Evolutionary conservation across 192 early-diverging fungal species (phyloP), one percentile per base, ranked within the genome.

Genomic region (Rhizophagus sp.): DNA sequence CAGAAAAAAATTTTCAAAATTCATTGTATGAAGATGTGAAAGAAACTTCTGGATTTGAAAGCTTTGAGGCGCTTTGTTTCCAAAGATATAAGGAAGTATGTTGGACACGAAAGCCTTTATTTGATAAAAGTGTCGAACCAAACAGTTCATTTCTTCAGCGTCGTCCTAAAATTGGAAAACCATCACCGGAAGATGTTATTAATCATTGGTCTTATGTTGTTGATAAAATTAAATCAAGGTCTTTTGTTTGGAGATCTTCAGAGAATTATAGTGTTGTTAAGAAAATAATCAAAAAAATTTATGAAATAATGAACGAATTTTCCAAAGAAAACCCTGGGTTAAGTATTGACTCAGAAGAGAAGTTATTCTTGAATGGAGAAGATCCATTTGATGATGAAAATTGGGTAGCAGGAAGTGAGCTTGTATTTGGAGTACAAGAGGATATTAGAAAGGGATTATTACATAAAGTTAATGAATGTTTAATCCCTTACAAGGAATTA

Each of bases 331-430:
- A 0, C 8, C 8, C 13, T 24, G 5, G 7, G n/a, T 11, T 62
- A 36, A 34, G 50, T 12, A 34, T 27, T 8, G 3, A 57, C 17
- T 0, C 22, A 19, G 30, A 52, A 1, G 33, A 24, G 2, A 75
- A 52, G 22, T 62, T 75, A 62, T 75, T 75, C 34, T 75, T 75
- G 34, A 75, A 75, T 62, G 50, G 13, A 7, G 73, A 75, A 44
- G 73, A 75, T 75, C 73, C 52, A 33, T 62, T 75, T 24, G 41
- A 75, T 62, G 4, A 19, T 2, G 25, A 75, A 34, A 33, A 75
- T 62, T 75, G 73, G 73, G 10, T 39, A 27, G 44, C 73, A n/a
- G 49, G 34, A 34, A 27, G 12, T 52, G 30, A 75, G 30, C 25
- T 75, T 22, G 57, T 62, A 34, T 75, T 75, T 36, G 50, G 50